Evolutionary conservation across 2,329 filamentous ascomycete species (phyloP), one percentile per base, ranked within the genome.

Genomic region (Cryphonectria japonica): DNA sequence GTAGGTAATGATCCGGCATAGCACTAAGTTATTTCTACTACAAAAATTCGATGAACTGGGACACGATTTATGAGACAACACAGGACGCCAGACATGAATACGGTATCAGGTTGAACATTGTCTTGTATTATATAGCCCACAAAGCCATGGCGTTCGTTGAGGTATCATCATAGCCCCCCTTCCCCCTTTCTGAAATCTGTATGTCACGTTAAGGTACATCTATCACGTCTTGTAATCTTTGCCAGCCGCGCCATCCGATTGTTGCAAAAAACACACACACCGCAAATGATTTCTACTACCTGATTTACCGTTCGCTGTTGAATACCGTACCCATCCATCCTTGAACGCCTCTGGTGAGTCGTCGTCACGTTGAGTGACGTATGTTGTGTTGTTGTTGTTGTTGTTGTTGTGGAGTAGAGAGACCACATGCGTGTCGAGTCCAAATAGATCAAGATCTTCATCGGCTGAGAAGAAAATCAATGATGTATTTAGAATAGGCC

Each of bases 401-500:
- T 16, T n/a, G 34, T 41, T 41, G 19, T 62, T 62, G 34, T 62
- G n/a, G 34, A n/a, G n/a, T 46, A 13, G 16, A n/a, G 7, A 46
- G 61, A 29, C 29, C 34, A 26, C 26, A 41, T 39, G 29, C 46
- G 22, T 66, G 26, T 65, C 64, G 22, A 50, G 29, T 29, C 32
- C 39, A n/a, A n/a, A 9, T 6, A 13, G 11, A 65, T 57, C 46
- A 14, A 50, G 19, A 26, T 32, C 22, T 37, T 50, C 52, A 6
- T 41, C 39, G 19, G n/a, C 13, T 54, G 22, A 43, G 32, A 14
- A 70, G n/a, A 54, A n/a, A n/a, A 19, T 3, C 37, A 26, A 22
- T n/a, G 29, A 3, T 16, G 16, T 16, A 34, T 66, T 59, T 94
- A 99, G 82, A 98, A 99, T 70, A 99, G 87, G 6, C 96, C 93